phyloP scores from a whole-genome alignment of 257 asterid genomes.

The Solanum sitiens region DNA sequence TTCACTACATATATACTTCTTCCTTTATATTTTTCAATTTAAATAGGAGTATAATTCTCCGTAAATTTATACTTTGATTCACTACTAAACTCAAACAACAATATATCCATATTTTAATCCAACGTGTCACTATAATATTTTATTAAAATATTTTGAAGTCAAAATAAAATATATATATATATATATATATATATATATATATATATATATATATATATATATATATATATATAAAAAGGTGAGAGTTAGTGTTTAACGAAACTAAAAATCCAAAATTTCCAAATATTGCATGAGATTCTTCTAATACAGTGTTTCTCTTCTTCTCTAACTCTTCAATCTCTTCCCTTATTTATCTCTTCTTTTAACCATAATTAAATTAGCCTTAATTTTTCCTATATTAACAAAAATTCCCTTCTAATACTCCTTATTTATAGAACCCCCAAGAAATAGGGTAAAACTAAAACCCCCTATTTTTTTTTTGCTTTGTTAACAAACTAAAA shows the following conservation, averaged over 20 bases:
- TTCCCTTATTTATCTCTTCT: background rate
- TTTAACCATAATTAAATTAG: background rate
- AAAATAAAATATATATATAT: background rate
- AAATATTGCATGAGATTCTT: conserved; percentile 25
- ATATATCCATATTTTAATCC: background rate
- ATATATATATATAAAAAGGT: background rate
- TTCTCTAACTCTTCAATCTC: conserved; percentile 8
- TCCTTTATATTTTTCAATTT: background rate
- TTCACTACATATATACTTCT: too few relatives aligned
- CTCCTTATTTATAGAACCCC: background rate
- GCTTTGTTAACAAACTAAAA: background rate
- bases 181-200: too few relatives aligned
- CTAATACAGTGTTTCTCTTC: conserved; percentile 2
- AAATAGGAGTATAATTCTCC: background rate
- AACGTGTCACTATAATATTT: background rate
- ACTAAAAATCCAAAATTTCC: background rate
- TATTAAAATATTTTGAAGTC: background rate
- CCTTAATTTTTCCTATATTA: conserved; percentile 4
- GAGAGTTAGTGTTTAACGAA: background rate
- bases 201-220: too few relatives aligned
- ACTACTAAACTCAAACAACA: background rate
- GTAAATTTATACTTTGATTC: background rate
- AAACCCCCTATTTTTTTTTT: background rate
- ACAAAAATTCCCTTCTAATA: background rate
- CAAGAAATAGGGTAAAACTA: background rate